Evolutionary conservation across 768 basidiomycete genomes (phyloP).

Genomic region (Rickenella mellea): DNA sequence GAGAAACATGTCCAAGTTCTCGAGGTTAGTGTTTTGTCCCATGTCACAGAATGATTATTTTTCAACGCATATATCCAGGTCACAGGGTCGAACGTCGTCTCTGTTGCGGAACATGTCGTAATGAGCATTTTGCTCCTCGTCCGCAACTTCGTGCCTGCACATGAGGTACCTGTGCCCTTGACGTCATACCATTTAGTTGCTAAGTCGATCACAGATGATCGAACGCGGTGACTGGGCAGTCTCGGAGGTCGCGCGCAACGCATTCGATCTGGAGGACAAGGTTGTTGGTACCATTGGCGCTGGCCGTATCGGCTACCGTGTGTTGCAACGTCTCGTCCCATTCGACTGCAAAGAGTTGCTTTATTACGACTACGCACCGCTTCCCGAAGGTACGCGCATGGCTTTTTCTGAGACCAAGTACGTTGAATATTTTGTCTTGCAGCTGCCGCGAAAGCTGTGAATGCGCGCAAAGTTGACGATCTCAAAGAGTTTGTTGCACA

Average conservation of each 20-base stretch:
- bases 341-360: slow-evolving; percentile 88
- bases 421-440: slow-evolving; percentile 11
- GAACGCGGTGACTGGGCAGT: slow-evolving; percentile 83
- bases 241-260: slow-evolving; percentile 70
- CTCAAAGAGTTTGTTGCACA: slow-evolving; percentile 51
- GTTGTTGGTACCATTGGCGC: slow-evolving; percentile 86
- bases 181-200: background rate
- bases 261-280: slow-evolving; percentile 86
- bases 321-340: slow-evolving; percentile 67
- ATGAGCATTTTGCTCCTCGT: slow-evolving; percentile 89
- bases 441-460: slow-evolving; percentile 59
- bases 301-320: slow-evolving; percentile 79
- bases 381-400: slow-evolving; percentile 42
- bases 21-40: slow-evolving; percentile 30
- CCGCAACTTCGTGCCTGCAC: slow-evolving; percentile 81
- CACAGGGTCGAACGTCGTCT: slow-evolving; percentile 83
- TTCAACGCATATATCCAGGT: slow-evolving; percentile 31
- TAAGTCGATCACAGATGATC: slow-evolving; percentile 45
- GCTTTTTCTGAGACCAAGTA: background rate
- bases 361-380: slow-evolving; percentile 79
- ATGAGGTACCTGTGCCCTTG: slow-evolving; percentile 45
- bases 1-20: slow-evolving; percentile 71
- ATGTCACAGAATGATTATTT: slow-evolving; percentile 4
- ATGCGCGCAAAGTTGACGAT: slow-evolving; percentile 67
- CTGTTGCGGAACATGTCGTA: slow-evolving; percentile 84